Percentiles rank a stretch among this genome's conserved stretches.
Evolutionary conservation across 306 rosid genomes (phyloP).

Genomic region (Pueraria montana): DNA sequence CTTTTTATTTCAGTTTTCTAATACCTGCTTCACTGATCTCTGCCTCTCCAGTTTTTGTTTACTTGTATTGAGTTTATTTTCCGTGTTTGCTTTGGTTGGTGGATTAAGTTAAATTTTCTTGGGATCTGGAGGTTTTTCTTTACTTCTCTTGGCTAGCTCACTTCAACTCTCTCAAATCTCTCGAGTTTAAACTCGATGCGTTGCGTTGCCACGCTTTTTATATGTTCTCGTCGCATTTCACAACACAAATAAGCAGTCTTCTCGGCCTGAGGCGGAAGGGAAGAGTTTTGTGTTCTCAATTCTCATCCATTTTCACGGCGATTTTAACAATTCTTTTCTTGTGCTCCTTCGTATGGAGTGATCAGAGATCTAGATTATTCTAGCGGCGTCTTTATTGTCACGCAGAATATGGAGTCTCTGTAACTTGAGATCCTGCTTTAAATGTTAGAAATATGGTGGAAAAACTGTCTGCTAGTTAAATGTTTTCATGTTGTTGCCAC

Average conservation of each 20-base stretch:
- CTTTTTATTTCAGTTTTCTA: too few species aligned
- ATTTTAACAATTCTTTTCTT: neutral
- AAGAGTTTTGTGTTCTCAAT: neutral
- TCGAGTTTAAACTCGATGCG: neutral
- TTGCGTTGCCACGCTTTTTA: neutral
- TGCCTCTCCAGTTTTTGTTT: neutral
- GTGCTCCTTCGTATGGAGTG: neutral
- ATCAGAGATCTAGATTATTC: neutral
- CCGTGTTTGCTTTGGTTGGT: too few species aligned
- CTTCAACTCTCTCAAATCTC: conserved; percentile 15
- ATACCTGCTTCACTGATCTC: neutral
- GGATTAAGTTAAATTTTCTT: neutral
- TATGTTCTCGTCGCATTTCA: neutral
- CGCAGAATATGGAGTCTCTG: conserved; percentile 23
- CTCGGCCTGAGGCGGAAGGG: neutral
- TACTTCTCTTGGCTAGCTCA: neutral
- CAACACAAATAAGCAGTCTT: neutral
- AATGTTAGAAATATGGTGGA: conserved; percentile 18
- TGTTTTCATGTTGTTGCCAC: neutral
- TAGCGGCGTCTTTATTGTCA: neutral
- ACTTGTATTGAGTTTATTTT: neutral
- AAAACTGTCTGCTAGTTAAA: neutral
- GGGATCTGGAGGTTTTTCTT: conserved; percentile 44
- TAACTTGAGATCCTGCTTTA: conserved; percentile 22
- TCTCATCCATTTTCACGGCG: neutral